phyloP scores from a whole-genome alignment of 148 eudicot genomes.

The Arbutus unedo region DNA sequence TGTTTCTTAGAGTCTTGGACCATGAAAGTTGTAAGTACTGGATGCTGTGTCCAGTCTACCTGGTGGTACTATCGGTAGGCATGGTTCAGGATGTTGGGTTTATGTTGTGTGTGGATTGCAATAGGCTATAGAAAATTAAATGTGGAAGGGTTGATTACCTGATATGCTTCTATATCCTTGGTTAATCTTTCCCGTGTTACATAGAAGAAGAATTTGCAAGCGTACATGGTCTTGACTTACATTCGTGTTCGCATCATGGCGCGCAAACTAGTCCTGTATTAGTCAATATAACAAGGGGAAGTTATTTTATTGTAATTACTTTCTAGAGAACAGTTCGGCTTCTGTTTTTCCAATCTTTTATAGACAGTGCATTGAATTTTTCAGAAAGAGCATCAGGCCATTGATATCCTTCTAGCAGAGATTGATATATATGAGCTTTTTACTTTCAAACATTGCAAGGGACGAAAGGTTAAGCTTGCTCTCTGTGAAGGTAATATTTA shows the following conservation, averaged over 20 bases:
- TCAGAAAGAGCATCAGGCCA: slow-evolving; percentile 88
- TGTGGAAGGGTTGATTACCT: background rate
- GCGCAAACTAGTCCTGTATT: background rate
- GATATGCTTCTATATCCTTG: background rate
- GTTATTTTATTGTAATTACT: slow-evolving; percentile 2
- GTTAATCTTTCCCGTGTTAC: background rate
- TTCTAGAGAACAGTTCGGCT: slow-evolving; percentile 7
- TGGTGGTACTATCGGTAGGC: background rate
- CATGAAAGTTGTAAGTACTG: background rate
- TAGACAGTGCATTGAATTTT: slow-evolving; percentile 17
- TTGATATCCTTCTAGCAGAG: slow-evolving; percentile 96
- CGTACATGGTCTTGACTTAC: background rate
- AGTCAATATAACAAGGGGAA: background rate
- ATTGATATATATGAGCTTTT: slow-evolving; percentile 96
- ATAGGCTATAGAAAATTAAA: slow-evolving; percentile 1
- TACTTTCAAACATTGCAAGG: slow-evolving; percentile 91
- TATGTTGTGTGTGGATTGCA: background rate
- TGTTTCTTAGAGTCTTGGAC: background rate
- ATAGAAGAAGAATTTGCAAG: background rate
- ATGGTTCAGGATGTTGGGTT: background rate
- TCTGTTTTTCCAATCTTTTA: slow-evolving; percentile 18
- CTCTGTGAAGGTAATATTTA: slow-evolving; percentile 79
- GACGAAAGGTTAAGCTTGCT: slow-evolving; percentile 87
- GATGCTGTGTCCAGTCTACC: background rate
- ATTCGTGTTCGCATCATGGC: background rate